phyloP scores from a whole-genome alignment of 176 grass and related monocot species.

The Luzula sylvatica region DNA sequence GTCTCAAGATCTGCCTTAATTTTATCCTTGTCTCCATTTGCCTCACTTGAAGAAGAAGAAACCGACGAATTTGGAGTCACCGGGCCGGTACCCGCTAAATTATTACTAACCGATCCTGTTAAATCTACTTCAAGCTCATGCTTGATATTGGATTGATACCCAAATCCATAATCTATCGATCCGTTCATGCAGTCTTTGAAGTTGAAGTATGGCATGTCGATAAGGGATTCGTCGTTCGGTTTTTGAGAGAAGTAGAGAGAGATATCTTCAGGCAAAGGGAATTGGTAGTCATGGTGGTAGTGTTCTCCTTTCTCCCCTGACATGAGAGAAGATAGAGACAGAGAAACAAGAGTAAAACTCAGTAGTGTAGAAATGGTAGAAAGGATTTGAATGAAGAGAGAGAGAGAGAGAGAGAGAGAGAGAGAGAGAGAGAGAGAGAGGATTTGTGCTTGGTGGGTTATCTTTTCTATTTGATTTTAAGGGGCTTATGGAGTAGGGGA shows the following conservation, averaged over 20 bases:
- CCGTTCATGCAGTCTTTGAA: conserved; percentile 13
- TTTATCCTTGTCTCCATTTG: conserved; percentile 49
- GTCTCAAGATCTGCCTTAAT: conserved; percentile 31
- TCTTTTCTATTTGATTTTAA: conserved; percentile 10
- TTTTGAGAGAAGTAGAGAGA: conserved; percentile 22
- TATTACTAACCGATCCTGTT: neutral
- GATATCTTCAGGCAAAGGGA: conserved; percentile 16
- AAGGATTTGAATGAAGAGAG: neutral
- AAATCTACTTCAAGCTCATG: conserved; percentile 6
- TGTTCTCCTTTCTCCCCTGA: conserved; percentile 23
- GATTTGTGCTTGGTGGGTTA: conserved; percentile 12
- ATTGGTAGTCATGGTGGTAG: conserved; percentile 18
- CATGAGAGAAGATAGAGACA: neutral
- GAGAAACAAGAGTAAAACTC: conserved; percentile 6
- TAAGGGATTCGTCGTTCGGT: conserved; percentile 9
- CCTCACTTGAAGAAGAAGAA: conserved; percentile 55
- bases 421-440: conserved; percentile 18
- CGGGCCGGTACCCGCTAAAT: conserved; percentile 9
- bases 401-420: neutral
- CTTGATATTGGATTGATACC: conserved; percentile 5
- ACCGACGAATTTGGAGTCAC: conserved; percentile 68
- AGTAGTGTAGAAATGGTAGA: neutral
- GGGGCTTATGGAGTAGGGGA: neutral
- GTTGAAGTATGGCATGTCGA: conserved; percentile 14
- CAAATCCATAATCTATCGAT: conserved; percentile 20